These are phyloP conservation scores for Penicillium cataractarum DNA, from an alignment of 495 filamentous ascomycete genomes.

Conservation along the genomic window DNA sequence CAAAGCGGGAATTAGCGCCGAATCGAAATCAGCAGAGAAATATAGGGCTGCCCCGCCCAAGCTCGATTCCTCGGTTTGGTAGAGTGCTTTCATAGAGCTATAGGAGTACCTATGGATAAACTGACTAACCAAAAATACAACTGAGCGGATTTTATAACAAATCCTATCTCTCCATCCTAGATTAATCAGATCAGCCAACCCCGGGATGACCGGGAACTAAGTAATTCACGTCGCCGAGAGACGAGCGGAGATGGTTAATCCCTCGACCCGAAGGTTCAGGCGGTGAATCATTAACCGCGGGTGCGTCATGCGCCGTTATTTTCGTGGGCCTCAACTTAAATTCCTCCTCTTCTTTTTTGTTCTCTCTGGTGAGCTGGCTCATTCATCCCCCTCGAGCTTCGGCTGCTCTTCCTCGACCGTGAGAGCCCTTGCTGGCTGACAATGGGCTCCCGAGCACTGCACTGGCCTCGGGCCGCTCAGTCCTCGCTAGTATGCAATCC, in stretches of 20 bases:
- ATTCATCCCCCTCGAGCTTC: conserved; percentile 1
- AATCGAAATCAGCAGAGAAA: not conserved
- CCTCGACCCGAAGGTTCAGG: conserved; percentile 23
- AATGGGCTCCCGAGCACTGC: conserved; percentile 44
- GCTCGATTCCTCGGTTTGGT: not conserved
- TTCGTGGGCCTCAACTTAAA: conserved; percentile 14
- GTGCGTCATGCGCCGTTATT: conserved; percentile 31
- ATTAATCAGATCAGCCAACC: not conserved
- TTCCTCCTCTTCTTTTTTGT: conserved; percentile 4
- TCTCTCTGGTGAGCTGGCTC: conserved; percentile 1
- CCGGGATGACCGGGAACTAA: not conserved
- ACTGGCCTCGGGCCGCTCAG: conserved; percentile 38
- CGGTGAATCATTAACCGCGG: conserved; percentile 30
- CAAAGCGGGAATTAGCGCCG: not conserved
- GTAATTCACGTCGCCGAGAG: not conserved
- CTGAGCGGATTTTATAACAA: not conserved
- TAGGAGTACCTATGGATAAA: no score
- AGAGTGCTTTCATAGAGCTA: not conserved
- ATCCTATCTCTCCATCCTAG: not conserved
- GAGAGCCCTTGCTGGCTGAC: conserved; percentile 8
- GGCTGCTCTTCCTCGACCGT: conserved; percentile 6
- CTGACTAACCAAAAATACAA: not conserved
- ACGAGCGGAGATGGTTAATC: conserved; percentile 10
- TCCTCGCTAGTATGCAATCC: conserved; percentile 32
- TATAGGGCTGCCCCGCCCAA: conserved; percentile 6